Evolutionary conservation across 2,329 filamentous ascomycete genomes (phyloP).

Genomic region (Chaetomium globosum): DNA sequence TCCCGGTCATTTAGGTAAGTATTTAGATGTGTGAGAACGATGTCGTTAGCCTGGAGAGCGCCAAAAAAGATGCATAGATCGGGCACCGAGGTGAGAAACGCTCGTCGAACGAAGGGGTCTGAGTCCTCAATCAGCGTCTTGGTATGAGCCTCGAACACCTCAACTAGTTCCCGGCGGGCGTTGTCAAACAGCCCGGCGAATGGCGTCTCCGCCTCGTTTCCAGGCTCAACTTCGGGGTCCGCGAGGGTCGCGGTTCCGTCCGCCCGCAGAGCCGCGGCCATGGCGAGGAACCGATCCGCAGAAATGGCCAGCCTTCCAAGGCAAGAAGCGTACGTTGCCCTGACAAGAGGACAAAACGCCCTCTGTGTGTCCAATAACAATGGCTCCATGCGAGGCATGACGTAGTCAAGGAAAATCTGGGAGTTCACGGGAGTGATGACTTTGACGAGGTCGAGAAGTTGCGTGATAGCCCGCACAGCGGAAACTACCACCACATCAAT

Average conservation of each 20-base stretch:
- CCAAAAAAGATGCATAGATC: conserved; percentile 95
- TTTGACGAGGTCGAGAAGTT: conserved; percentile 81
- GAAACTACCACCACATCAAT: conserved; percentile 83
- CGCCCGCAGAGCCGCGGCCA: conserved; percentile 83
- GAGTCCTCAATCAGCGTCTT: conserved; percentile 86
- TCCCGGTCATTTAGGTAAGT: conserved; percentile 96
- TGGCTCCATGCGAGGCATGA: conserved; percentile 64
- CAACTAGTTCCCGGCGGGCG: conserved; percentile 78
- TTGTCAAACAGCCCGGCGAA: conserved; percentile 86
- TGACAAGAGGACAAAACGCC: conserved; percentile 69
- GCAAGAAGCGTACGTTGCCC: conserved; percentile 91
- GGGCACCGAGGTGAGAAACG: conserved; percentile 88
- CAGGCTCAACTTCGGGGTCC: conserved; percentile 78
- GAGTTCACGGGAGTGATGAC: conserved; percentile 81
- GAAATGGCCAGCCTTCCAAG: conserved; percentile 85
- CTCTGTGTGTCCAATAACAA: conserved; percentile 52
- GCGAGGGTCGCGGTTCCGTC: conserved; percentile 78
- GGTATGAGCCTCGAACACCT: conserved; percentile 83
- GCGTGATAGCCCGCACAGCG: conserved; percentile 82
- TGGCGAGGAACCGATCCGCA: conserved; percentile 81
- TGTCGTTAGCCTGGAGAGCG: conserved; percentile 86
- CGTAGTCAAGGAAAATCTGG: conserved; percentile 69
- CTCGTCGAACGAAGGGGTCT: conserved; percentile 82
- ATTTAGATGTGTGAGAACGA: conserved; percentile 93
- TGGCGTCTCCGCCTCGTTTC: conserved; percentile 65